Conservation (phyloP, 495 filamentous ascomycete species). For the Tuber brumale region DNA sequence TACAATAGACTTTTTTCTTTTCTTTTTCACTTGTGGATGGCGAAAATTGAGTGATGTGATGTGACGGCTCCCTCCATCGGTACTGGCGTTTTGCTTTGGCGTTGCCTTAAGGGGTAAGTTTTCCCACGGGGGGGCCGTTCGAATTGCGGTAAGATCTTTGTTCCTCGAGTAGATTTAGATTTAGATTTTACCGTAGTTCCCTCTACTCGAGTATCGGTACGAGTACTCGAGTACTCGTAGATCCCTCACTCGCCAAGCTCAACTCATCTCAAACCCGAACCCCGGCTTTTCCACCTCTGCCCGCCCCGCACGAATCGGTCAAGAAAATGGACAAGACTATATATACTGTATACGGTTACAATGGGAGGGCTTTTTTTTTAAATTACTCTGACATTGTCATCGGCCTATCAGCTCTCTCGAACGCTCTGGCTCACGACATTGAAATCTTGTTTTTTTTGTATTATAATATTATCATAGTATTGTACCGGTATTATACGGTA, state of each 20-base stretch:
- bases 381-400: background rate
- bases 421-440: background rate
- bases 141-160: no score
- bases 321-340: background rate
- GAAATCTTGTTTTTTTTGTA: background rate
- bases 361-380: background rate
- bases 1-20: no score
- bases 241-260: background rate
- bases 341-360: background rate
- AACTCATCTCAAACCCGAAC: background rate
- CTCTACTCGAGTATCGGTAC: no score
- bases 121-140: background rate
- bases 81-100: background rate
- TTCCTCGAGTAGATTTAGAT: no score
- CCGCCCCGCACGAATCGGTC: background rate
- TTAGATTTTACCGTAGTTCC: no score
- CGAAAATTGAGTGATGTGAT: constrained; percentile 5
- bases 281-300: background rate
- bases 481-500: no score
- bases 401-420: background rate
- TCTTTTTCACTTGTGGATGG: no score
- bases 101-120: background rate
- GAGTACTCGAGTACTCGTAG: no score
- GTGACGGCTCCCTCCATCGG: background rate
- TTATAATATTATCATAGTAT: no score